These are phyloP conservation scores for Alopecurus myosuroides DNA, from an alignment of 176 grass and related monocot genomes.

Conservation along the genomic window DNA sequence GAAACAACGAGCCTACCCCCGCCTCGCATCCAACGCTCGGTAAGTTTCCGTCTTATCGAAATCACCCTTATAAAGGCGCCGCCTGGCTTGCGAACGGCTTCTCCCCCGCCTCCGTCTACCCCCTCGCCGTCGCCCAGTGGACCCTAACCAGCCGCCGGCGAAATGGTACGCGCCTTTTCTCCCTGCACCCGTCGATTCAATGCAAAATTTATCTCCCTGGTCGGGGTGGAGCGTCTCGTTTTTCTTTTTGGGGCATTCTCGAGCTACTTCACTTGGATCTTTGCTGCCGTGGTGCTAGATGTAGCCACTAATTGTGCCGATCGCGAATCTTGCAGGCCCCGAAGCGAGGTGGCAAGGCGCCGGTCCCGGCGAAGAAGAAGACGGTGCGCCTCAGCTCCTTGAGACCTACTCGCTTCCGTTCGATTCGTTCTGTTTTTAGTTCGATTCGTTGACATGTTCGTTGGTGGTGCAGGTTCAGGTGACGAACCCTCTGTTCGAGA, in stretches of 20 bases:
- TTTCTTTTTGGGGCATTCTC: background rate
- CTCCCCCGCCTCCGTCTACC: background rate
- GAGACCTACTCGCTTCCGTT: background rate
- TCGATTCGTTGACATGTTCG: background rate
- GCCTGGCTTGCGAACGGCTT: background rate
- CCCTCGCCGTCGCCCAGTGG: background rate
- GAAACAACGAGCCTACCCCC: background rate
- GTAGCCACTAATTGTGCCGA: background rate
- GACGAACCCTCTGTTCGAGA: slow-evolving; percentile 82
- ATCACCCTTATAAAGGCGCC: background rate
- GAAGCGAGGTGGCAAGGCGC: slow-evolving; percentile 24
- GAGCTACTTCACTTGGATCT: background rate
- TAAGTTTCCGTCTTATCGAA: background rate
- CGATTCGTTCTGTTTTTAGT: background rate
- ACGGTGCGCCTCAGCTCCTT: background rate
- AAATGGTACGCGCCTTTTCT: slow-evolving; percentile 12
- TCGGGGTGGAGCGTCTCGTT: background rate
- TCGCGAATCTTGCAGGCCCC: slow-evolving; percentile 25
- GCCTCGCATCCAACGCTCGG: slow-evolving; percentile 1
- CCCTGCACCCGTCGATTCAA: too few relatives aligned
- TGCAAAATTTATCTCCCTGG: background rate
- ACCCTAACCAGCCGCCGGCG: background rate
- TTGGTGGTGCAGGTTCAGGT: slow-evolving; percentile 56
- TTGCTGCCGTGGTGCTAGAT: background rate
- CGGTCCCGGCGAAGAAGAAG: slow-evolving; percentile 33